Percentiles rank a stretch among this genome's conserved stretches.
Conservation (phyloP, 352 stramenopile genomes). For the Phytophthora pistaciae region DNA sequence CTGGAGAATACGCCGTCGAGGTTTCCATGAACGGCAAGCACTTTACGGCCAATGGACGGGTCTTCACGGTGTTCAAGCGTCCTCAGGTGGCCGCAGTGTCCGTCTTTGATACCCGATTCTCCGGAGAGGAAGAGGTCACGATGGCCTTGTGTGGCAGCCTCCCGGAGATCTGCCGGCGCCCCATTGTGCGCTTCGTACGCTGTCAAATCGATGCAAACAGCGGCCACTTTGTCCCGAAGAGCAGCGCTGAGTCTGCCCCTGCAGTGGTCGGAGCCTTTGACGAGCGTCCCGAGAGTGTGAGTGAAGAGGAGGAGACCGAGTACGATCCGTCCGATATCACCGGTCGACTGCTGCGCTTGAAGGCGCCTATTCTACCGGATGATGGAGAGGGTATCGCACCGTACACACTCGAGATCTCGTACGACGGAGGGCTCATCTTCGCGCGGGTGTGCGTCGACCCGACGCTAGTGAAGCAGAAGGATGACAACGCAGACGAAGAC, state of each 20-base stretch:
- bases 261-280: constrained; percentile 24
- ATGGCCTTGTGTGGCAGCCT: constrained; percentile 53
- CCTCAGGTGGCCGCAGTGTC: constrained; percentile 52
- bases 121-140: constrained; percentile 39
- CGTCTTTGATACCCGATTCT: constrained; percentile 44
- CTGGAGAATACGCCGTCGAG: constrained; percentile 72
- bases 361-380: constrained; percentile 32
- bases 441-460: constrained; percentile 39
- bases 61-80: constrained; percentile 68
- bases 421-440: constrained; percentile 62
- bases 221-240: constrained; percentile 4
- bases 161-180: constrained; percentile 40
- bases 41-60: constrained; percentile 69
- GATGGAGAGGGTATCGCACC: constrained; percentile 29
- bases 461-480: constrained; percentile 10
- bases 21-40: constrained; percentile 85
- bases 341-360: constrained; percentile 33
- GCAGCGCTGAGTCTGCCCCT: neutral
- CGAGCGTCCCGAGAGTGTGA: constrained; percentile 15
- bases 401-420: constrained; percentile 65
- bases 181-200: constrained; percentile 50
- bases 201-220: constrained; percentile 27
- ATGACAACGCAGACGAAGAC: constrained; percentile 11
- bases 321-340: constrained; percentile 24
- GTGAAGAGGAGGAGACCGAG: constrained; percentile 25